Conservation (phyloP, 371 early-diverging fungal species). For the Quaeritorhiza haematococci region DNA sequence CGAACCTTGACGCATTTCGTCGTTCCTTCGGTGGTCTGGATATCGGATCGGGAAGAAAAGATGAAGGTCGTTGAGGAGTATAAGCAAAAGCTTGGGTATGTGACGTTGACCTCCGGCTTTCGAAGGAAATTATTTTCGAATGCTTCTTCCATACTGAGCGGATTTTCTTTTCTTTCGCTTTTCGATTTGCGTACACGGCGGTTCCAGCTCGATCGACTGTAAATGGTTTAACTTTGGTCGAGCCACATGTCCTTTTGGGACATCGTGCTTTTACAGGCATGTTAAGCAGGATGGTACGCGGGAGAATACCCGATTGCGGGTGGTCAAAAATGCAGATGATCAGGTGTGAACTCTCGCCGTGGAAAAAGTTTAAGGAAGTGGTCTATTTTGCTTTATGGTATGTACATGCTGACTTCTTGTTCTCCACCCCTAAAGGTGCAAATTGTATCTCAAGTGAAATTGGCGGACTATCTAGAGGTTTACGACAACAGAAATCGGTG, state of each 20-base stretch:
- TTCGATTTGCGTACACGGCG: background rate
- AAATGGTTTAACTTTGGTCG: slow-evolving; percentile 43
- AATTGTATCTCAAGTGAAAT: too few relatives aligned
- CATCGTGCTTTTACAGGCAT: slow-evolving; percentile 52
- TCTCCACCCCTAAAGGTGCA: too few relatives aligned
- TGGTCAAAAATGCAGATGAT: too few relatives aligned
- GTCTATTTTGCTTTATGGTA: too few relatives aligned
- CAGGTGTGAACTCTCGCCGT: too few relatives aligned
- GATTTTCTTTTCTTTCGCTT: background rate
- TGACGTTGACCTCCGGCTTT: too few relatives aligned
- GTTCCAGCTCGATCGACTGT: slow-evolving; percentile 36
- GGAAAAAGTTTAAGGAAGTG: too few relatives aligned
- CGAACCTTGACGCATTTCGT: slow-evolving; percentile 43
- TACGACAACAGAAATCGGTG: too few relatives aligned
- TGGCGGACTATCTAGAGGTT: too few relatives aligned
- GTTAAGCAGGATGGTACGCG: slow-evolving; percentile 36
- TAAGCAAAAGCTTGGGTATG: slow-evolving; percentile 39
- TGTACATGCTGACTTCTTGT: too few relatives aligned
- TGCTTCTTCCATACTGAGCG: background rate
- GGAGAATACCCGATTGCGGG: too few relatives aligned
- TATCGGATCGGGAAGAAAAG: slow-evolving; percentile 35
- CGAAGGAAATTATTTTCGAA: background rate
- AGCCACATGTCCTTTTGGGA: slow-evolving; percentile 55
- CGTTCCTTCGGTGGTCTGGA: slow-evolving; percentile 46
- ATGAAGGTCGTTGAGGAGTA: slow-evolving; percentile 38